Evolutionary conservation across 768 basidiomycete species (phyloP).

Genomic region (Suillus decipiens): DNA sequence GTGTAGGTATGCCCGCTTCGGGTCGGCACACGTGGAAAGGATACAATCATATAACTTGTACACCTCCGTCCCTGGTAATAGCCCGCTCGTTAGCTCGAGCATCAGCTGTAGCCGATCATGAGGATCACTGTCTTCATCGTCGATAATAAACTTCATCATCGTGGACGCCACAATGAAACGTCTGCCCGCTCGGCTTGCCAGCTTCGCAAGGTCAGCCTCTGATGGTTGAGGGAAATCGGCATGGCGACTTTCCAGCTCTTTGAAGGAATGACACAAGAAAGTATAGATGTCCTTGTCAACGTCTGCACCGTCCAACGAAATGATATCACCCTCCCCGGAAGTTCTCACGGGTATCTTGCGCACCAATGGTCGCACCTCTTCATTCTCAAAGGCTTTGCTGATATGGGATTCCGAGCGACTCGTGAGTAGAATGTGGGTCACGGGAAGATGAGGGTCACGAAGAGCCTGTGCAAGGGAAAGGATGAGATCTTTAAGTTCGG

Average conservation of each 20-base stretch:
- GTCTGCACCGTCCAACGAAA: not conserved
- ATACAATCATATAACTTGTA: not conserved
- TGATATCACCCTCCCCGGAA: not conserved
- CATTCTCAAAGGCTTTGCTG: not conserved
- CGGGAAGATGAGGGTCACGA: not conserved
- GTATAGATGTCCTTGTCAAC: not conserved
- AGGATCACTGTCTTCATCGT: not conserved
- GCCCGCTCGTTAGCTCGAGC: not conserved
- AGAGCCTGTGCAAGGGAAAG: not conserved
- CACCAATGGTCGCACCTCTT: not conserved
- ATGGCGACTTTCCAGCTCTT: not conserved
- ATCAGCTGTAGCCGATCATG: not conserved
- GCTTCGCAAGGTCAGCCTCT: not conserved
- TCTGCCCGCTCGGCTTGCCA: not conserved
- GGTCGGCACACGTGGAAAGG: not conserved
- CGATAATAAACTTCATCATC: not conserved
- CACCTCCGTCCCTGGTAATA: not conserved
- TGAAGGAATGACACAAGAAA: not conserved
- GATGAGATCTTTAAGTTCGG: not conserved
- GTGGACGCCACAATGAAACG: not conserved
- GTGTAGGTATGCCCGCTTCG: not conserved
- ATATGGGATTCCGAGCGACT: not conserved
- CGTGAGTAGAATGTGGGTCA: not conserved
- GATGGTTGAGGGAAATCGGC: not conserved
- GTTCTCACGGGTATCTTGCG: not conserved